Percentiles rank a stretch among this genome's conserved stretches.
phyloP scores from a whole-genome alignment of 495 filamentous ascomycete genomes.

The Talaromyces borbonicus region DNA sequence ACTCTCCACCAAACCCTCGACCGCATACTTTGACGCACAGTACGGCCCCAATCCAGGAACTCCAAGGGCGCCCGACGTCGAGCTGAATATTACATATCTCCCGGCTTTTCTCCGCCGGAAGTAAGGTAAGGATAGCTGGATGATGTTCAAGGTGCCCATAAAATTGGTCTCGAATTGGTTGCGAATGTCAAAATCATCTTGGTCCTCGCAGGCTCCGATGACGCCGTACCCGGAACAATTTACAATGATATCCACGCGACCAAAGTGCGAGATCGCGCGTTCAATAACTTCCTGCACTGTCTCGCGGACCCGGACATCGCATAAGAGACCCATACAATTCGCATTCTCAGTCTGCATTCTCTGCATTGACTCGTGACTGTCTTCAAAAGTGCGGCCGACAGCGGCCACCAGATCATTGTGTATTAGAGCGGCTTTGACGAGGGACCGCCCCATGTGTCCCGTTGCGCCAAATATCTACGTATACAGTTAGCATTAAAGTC shows the following conservation, averaged over 20 bases:
- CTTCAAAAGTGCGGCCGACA: slow-evolving; percentile 77
- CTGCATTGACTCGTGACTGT: slow-evolving; percentile 59
- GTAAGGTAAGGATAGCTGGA: slow-evolving; percentile 82
- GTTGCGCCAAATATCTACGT: slow-evolving; percentile 82
- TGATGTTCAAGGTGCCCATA: slow-evolving; percentile 86
- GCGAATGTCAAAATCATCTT: slow-evolving; percentile 87
- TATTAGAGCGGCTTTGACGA: slow-evolving; percentile 70
- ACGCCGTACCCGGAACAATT: slow-evolving; percentile 92
- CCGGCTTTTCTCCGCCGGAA: slow-evolving; percentile 68
- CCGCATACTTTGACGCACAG: slow-evolving; percentile 92
- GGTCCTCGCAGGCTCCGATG: slow-evolving; percentile 92
- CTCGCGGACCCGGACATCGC: slow-evolving; percentile 76
- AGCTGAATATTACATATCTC: slow-evolving; percentile 87
- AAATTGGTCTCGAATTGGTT: slow-evolving; percentile 98
- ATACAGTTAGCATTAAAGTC: slow-evolving; percentile 6
- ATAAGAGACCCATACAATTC: slow-evolving; percentile 70
- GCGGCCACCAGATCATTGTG: slow-evolving; percentile 82
- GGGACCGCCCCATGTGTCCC: slow-evolving; percentile 87
- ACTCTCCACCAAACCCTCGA: slow-evolving; percentile 88
- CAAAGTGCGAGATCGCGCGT: slow-evolving; percentile 59
- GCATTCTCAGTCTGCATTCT: slow-evolving; percentile 39
- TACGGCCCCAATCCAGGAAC: slow-evolving; percentile 89
- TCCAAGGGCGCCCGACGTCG: slow-evolving; percentile 77
- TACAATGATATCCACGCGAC: slow-evolving; percentile 76
- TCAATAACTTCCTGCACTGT: slow-evolving; percentile 67